Evolutionary conservation across 2,329 filamentous ascomycete species (phyloP).

Genomic region (Pyrenochaeta sp.): DNA sequence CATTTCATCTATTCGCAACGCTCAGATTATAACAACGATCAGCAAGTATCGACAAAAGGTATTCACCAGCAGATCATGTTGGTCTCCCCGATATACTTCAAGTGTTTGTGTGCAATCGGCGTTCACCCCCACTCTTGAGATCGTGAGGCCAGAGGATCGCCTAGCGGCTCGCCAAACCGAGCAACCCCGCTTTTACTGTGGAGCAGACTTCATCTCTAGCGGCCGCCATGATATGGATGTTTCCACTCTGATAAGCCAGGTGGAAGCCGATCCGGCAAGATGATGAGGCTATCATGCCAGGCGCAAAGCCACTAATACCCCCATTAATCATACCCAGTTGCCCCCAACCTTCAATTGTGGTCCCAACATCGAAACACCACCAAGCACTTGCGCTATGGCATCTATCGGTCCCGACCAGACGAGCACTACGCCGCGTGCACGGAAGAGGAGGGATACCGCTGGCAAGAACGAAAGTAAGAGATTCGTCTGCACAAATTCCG

Average conservation of each 20-base stretch:
- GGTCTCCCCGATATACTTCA: background rate
- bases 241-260: conserved; percentile 20
- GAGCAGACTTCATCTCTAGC: conserved; percentile 11
- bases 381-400: conserved; percentile 22
- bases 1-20: no score
- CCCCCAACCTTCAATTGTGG: conserved; percentile 42
- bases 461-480: conserved; percentile 59
- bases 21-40: no score
- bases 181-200: conserved; percentile 26
- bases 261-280: conserved; percentile 12
- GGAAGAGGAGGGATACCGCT: conserved; percentile 69
- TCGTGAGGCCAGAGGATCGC: conserved; percentile 2
- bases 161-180: conserved; percentile 12
- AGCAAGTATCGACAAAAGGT: background rate
- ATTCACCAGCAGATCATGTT: background rate
- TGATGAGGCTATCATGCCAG: conserved; percentile 4
- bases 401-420: conserved; percentile 21
- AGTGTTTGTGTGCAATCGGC: background rate
- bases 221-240: conserved; percentile 21
- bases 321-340: conserved; percentile 32
- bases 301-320: conserved; percentile 15
- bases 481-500: conserved; percentile 75
- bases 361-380: conserved; percentile 16
- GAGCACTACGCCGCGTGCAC: conserved; percentile 61
- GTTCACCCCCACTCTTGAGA: conserved; percentile 26